phyloP scores from a whole-genome alignment of 441 rosid species.

The Biscutella laevigata region DNA sequence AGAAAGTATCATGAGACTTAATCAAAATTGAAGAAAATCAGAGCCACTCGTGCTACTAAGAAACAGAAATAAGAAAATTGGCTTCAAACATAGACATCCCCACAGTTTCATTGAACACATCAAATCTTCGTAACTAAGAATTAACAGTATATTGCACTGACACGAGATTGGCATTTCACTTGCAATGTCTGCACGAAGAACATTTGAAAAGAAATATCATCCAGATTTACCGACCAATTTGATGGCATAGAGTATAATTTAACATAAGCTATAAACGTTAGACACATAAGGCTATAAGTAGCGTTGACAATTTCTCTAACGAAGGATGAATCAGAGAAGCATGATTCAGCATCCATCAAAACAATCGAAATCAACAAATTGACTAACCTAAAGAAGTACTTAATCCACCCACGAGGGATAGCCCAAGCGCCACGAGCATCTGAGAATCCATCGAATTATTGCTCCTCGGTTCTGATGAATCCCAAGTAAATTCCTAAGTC shows the following conservation, averaged over 20 bases:
- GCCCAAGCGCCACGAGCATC: constrained; percentile 69
- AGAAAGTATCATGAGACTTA: constrained; percentile 19
- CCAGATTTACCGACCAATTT: neutral
- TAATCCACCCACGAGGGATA: constrained; percentile 85
- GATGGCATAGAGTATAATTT: neutral
- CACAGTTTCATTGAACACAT: neutral
- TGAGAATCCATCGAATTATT: constrained; percentile 61
- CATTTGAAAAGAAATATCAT: neutral
- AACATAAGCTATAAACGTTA: too few relatives aligned
- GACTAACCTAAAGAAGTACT: constrained; percentile 79
- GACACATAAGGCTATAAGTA: neutral
- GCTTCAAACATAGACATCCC: neutral
- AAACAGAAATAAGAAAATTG: neutral
- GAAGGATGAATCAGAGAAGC: too few relatives aligned
- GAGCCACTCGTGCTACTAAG: neutral
- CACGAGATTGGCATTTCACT: neutral
- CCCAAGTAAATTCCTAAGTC: neutral
- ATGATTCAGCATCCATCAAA: too few relatives aligned
- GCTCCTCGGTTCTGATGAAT: neutral
- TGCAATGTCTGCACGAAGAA: neutral
- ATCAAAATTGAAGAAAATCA: neutral
- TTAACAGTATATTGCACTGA: neutral
- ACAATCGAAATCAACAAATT: neutral
- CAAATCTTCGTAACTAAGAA: neutral
- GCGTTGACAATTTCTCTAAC: neutral